Conservation (phyloP, 352 stramenopile genomes). For the Globisporangium nodosum region DNA sequence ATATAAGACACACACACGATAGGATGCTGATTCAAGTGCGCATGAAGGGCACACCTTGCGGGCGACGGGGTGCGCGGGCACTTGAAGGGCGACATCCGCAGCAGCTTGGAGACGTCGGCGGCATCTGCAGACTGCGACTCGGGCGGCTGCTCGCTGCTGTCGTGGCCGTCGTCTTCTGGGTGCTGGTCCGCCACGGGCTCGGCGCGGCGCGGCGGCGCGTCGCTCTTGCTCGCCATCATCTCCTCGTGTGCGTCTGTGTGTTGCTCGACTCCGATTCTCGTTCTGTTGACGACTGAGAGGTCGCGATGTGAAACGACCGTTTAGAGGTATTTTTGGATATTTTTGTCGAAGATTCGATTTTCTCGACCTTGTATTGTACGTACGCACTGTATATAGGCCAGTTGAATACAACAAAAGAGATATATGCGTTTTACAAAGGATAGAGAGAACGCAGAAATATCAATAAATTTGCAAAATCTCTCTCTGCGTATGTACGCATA, state of each 20-base stretch:
- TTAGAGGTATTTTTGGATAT: background rate
- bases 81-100: background rate
- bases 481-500: background rate
- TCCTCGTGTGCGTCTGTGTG: background rate
- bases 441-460: background rate
- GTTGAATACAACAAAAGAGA: background rate
- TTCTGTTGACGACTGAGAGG: background rate
- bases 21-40: no score
- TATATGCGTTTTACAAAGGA: background rate
- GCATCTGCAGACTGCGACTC: background rate
- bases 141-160: background rate
- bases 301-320: background rate
- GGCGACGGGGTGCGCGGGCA: background rate
- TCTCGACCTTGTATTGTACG: background rate
- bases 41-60: background rate
- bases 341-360: background rate
- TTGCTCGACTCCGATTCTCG: background rate
- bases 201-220: background rate
- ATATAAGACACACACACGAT: no score
- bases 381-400: no score
- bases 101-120: background rate
- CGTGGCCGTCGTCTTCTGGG: background rate
- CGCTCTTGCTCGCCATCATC: constrained; percentile 12
- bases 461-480: background rate
- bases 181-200: background rate